Base-by-base conservation (phyloP, 73 alveolate genomes). In the Durusdinium trenchii region DNA sequence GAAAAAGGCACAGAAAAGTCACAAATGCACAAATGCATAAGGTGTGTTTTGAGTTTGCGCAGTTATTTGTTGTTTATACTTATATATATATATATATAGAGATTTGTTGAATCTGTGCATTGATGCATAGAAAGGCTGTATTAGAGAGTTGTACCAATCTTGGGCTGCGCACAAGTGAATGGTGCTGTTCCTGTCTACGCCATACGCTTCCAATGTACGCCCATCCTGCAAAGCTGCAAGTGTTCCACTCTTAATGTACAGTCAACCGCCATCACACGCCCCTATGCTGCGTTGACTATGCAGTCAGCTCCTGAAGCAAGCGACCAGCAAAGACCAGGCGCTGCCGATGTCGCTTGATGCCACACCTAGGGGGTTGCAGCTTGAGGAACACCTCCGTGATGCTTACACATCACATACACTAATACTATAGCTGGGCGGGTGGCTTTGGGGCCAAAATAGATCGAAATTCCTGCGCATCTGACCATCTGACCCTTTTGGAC, bases 331-430 rank as follows among this genome's bases (percentile, higher is more conserved):
- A 73, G 73, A 91, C 98, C 51, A 91, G 36, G 50, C 98, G 98
- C 36, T 91, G 98, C 35, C 98, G 89, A 47, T 91, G 98, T 42
- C 98, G 89, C 98, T 91, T 91, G 98, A 91, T 91, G 86, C 98
- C 98, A 18, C 86, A 67, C 98, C 89, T 91, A 40, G 40, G 32
- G 6, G 73, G 18, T 2, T 2, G 30, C 7, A 0, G 73, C 18
- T 23, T 60, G n/a, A 1, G 30, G 73, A 60, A 60, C n/a, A 32
- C 18, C n/a, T 60, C 54, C 12, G 67, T 38, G 36, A 46, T 79
- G 62, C n/a, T 81, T 38, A 62, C 54, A 81, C 42, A 45, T 36
- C 12, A 46, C 85, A 23, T 81, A 40, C 23, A n/a, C 5, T 40
- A 62, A 6, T 42, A 28, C 23, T 12, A 81, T n/a, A 12, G 46